phyloP scores from a whole-genome alignment of 768 basidiomycete species.

The Boletus bicolor region DNA sequence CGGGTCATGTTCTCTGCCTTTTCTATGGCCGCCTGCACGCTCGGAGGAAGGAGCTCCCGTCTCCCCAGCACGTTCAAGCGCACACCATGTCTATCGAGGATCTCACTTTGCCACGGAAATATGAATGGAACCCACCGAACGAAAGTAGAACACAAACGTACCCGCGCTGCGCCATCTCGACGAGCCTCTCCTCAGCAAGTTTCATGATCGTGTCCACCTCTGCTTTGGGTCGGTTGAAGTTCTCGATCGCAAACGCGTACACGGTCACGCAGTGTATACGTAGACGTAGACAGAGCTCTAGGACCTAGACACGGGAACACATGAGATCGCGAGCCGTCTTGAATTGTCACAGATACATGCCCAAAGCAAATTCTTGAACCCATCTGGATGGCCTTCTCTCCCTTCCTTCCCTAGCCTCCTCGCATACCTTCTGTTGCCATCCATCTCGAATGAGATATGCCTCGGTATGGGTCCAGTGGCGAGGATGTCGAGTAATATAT shows the following conservation, averaged over 20 bases:
- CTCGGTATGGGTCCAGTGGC: conserved; percentile 80
- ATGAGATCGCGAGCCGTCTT: background rate
- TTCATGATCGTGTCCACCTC: conserved; percentile 89
- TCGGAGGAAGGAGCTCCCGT: conserved; percentile 69
- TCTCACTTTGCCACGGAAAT: conserved; percentile 48
- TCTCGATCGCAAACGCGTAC: conserved; percentile 99
- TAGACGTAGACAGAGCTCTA: conserved; percentile 83
- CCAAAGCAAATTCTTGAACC: conserved; percentile 74
- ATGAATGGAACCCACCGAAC: background rate
- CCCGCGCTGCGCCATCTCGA: conserved; percentile 81
- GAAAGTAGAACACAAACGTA: conserved; percentile 35
- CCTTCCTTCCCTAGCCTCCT: conserved; percentile 61
- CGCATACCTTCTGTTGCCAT: conserved; percentile 93
- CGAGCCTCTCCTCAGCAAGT: conserved; percentile 73
- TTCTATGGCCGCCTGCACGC: conserved; percentile 63
- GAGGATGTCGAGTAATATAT: conserved; percentile 62
- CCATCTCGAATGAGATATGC: conserved; percentile 96
- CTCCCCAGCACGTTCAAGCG: conserved; percentile 81
- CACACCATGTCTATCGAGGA: conserved; percentile 80
- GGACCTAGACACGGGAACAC: conserved; percentile 47
- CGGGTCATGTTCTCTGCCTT: conserved; percentile 78
- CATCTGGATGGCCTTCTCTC: conserved; percentile 77
- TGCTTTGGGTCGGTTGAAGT: conserved; percentile 82
- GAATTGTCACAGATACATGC: conserved; percentile 44
- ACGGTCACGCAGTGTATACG: conserved; percentile 80